Base-by-base conservation (phyloP, 306 rosid genomes). In the Dalbergia oliveri region DNA sequence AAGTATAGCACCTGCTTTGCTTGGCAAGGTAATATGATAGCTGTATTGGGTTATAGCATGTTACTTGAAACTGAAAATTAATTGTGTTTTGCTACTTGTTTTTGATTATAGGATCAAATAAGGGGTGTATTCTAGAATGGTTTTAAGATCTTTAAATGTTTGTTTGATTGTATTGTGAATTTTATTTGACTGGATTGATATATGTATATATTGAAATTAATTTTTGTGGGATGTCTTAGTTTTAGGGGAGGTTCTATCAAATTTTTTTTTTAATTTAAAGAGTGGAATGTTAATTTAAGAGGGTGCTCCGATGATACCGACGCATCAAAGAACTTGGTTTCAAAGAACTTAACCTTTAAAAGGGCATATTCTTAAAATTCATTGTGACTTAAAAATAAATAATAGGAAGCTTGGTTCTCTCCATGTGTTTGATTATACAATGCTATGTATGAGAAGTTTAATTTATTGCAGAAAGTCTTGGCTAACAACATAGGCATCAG, bases 1-100 rank as follows among this genome's bases (percentile, higher is more conserved):
- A 35, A 82, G 91, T 77, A 93, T 96, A 9, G 97, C 83, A 75
- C 99, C 98, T 57, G 97, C 99, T 58, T 79, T 96, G 89, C 54
- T 90, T 58, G 98, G 99, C 73, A 96, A 93, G 98, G 99, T 90
- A 80, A 65, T 71, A 13, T 80, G 44, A 73, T 73, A 54, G 54
- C 72, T 45, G 16, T 56, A 49, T 62, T 63, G 56, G 53, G 14
- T 78, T 49, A 6, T 72, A 10, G 66, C n/a, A 0, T 33, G 69
- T 43, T 58, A 23, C 68, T 73, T 63, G 50, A 61, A 81, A 53
- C 77, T 76, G 0, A 51, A 43, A 73, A 35, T 45, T 0, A 45
- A 70, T 78, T 47, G 19, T 47, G 45, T 26, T 61, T 15, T 53
- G 34, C 45, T 53, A 26, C 34, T 75, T 76, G 62, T 51, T 53